Evolutionary conservation across 2,329 filamentous ascomycete genomes (phyloP).

Genomic region (Colletotrichum shisoi): DNA sequence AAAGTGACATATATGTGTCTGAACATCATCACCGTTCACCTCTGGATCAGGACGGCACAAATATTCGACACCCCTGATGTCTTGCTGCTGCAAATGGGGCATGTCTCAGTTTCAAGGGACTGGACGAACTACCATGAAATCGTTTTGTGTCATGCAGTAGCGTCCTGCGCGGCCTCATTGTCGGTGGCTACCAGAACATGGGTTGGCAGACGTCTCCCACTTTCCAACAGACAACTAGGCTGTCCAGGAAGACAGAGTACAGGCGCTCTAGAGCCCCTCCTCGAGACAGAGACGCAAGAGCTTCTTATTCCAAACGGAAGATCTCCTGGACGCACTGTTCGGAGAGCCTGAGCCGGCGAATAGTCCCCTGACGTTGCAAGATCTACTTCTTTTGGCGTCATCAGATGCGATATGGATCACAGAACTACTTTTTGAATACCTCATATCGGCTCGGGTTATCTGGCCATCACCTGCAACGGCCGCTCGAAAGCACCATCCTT

Average conservation of each 20-base stretch:
- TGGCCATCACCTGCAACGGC: constrained; percentile 20
- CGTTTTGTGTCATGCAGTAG: constrained; percentile 10
- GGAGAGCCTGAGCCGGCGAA: constrained; percentile 21
- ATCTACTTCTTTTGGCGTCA: constrained; percentile 10
- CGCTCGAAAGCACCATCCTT: constrained; percentile 7
- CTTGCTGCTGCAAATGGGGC: not conserved
- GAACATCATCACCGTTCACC: not conserved
- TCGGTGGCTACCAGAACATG: not conserved
- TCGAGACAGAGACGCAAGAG: not conserved
- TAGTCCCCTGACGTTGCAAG: constrained; percentile 8
- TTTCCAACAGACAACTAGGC: not conserved
- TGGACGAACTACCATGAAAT: constrained; percentile 3
- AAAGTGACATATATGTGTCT: not conserved
- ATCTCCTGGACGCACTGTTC: constrained; percentile 7
- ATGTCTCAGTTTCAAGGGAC: no score
- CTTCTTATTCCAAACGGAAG: constrained; percentile 14
- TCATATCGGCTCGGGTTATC: not conserved
- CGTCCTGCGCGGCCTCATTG: constrained; percentile 4
- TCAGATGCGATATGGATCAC: constrained; percentile 8
- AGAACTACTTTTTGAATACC: not conserved
- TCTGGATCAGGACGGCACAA: not conserved
- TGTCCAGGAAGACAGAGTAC: not conserved
- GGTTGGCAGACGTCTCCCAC: not conserved
- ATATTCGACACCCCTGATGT: not conserved
- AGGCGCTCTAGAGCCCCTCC: not conserved